phyloP scores from a whole-genome alignment of 805 yeast species.

The Isabelozyma gotoi region DNA sequence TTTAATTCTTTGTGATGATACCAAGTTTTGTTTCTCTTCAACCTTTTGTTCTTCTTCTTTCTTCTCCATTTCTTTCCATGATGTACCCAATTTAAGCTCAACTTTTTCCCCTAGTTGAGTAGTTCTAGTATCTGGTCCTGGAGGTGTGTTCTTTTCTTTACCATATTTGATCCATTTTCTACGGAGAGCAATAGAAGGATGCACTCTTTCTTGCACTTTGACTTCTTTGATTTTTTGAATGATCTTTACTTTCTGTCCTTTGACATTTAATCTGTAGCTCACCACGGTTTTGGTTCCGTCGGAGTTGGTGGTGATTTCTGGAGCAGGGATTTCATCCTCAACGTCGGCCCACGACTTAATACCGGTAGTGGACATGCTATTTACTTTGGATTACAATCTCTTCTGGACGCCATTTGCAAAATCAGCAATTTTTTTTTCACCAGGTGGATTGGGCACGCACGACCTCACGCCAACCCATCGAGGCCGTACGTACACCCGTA shows the following conservation, averaged over 20 bases:
- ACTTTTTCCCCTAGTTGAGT: slow-evolving; percentile 88
- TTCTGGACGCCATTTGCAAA: no score
- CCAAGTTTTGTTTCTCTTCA: slow-evolving; percentile 40
- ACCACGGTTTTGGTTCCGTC: slow-evolving; percentile 92
- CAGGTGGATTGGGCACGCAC: neutral
- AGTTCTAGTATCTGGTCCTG: slow-evolving; percentile 87
- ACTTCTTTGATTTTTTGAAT: slow-evolving; percentile 83
- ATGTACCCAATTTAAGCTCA: slow-evolving; percentile 67
- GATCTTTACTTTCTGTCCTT: slow-evolving; percentile 82
- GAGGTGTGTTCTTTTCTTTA: slow-evolving; percentile 63
- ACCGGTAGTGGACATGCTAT: slow-evolving; percentile 31
- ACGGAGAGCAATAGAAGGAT: slow-evolving; percentile 83
- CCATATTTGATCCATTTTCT: slow-evolving; percentile 90
- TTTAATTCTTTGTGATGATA: slow-evolving; percentile 45
- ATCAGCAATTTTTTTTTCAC: neutral
- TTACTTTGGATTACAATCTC: no score
- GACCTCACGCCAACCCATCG: no score
- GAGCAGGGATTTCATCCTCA: slow-evolving; percentile 68
- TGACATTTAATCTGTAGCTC: slow-evolving; percentile 68
- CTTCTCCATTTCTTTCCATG: slow-evolving; percentile 77
- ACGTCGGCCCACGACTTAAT: slow-evolving; percentile 69
- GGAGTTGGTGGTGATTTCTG: slow-evolving; percentile 71
- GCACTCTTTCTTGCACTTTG: slow-evolving; percentile 76
- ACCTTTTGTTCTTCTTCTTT: slow-evolving; percentile 61
- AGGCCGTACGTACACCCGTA: neutral